Evolutionary conservation across 495 filamentous ascomycete genomes (phyloP), one percentile per base, ranked within the genome.

Genomic region (Friedmanniomyces simplex): DNA sequence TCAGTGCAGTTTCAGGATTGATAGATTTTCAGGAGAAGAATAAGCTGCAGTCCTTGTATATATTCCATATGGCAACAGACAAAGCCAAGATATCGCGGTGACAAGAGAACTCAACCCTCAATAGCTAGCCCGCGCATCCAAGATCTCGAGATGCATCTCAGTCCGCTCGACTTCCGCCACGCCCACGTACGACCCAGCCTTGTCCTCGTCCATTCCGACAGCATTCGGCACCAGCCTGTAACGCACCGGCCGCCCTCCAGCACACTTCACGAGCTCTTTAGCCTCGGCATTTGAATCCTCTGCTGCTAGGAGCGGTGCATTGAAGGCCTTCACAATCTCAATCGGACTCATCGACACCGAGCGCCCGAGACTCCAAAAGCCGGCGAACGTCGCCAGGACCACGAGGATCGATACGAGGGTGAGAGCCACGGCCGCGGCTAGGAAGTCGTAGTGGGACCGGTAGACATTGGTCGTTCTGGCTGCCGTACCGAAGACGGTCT

Each of bases 251-350:
- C 39, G 39, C 39, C 4, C 2, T 20, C 39, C 39, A 16, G 39
- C 39, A 43, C 4, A 16, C 39, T 43, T 13, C 39, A 43, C 39
- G 4, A 43, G 39, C 39, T 43, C 39, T 16, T 43, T 43, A 20
- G 39, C 39, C 13, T 43, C 14, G 5, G 39, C 39, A 20, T 43
- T 43, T 13, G 39, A 43, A 20, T 43, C 39, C 39, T 43, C 39
- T 16, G 39, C 39, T n/a, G 39, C 42, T 39, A 71, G 46, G 26
- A 67, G 43, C 10, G 55, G 52, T 20, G 68, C 59, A 37, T 60
- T 50, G 49, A 71, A 71, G 18, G 62, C 68, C 54, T 66, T 67
- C 12, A 66, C 67, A 20, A 62, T 69, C 63, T 71, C 69, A 24
- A 71, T 37, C 4, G 69, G 67, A 46, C 59, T 64, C 45, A 71